A percentile compares a stretch with the other conserved stretches of the same genome.
phyloP scores from a whole-genome alignment of 108 stramenopile species.

The Nitzschia sp. region DNA sequence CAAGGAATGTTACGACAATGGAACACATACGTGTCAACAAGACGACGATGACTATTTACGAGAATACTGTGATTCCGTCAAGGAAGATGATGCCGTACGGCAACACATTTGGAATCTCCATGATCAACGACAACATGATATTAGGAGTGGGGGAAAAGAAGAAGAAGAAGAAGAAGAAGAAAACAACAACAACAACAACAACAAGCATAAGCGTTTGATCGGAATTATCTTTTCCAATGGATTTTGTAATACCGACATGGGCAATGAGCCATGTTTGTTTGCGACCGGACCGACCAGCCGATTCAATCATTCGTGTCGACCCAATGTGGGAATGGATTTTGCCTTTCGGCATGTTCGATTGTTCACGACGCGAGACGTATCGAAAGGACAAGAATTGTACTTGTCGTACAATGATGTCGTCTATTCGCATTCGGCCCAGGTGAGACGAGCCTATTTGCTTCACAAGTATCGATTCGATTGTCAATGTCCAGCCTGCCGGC shows the following conservation, averaged over 20 bases:
- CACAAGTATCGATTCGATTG: constrained; percentile 2
- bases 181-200: neutral
- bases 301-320: constrained; percentile 15
- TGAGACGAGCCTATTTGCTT: neutral
- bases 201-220: neutral
- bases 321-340: constrained; percentile 23
- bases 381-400: constrained; percentile 4
- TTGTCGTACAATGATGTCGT: constrained; percentile 16
- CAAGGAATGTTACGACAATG: neutral
- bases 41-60: constrained; percentile 5
- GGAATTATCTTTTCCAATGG: constrained; percentile 12
- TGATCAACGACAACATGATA: constrained; percentile 1
- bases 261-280: constrained; percentile 3
- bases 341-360: constrained; percentile 23
- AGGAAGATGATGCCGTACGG: neutral
- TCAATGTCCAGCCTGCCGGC: constrained; percentile 6
- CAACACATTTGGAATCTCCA: constrained; percentile 2
- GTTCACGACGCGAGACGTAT: constrained; percentile 2
- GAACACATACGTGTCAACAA: neutral
- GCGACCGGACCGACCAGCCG: constrained; percentile 13
- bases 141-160: neutral
- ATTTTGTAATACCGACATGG: constrained; percentile 10
- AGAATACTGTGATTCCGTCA: neutral
- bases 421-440: constrained; percentile 7
- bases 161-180: neutral